Evolutionary conservation across 2,329 filamentous ascomycete species (phyloP), one percentile per base, ranked within the genome.

Genomic region (Trichoderma breve): DNA sequence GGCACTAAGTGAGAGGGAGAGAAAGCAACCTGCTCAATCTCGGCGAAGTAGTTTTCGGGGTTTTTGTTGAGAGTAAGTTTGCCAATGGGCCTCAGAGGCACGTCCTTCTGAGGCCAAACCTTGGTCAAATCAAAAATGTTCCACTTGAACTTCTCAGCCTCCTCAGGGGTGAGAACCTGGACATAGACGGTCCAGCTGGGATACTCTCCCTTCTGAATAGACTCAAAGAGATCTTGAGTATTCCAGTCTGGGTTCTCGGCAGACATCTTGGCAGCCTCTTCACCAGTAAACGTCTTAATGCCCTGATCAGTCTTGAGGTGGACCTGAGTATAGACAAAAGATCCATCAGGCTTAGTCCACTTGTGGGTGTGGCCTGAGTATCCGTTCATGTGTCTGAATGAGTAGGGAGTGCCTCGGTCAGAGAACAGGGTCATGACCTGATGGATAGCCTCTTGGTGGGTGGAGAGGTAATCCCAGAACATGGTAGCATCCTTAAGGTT

Each of bases 81-180:
- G 63, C 90, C 90, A 69, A 93, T 84, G 60, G 83, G 86, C 21
- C 88, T 84, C 14, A 91, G 82, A 2, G 91, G 90, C 32, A 90
- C 88, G 61, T 90, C 85, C 26, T 80, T 82, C 72, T 91, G 88
- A 3, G 90, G 90, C 90, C 90, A 92, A 76, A 90, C 86, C 80
- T 92, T 91, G 65, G 91, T 93, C 73, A 91, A 81, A 77, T 93
- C 91, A 73, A 93, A 91, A 73, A 92, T 83, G 79, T 90, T 90
- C 83, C 86, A 90, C 55, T 83, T 83, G 78, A 88, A 89, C 71
- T 86, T 84, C 77, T 90, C 86, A 3, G 89, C 89, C 75, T 91
- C 84, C 73, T 88, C 86, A 1, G 89, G 89, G 21, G 85, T 87
- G 73, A 92, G 84, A 6, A 88, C 84, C 79, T 93, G 91, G 2